Percentiles rank a stretch among this genome's conserved stretches.
Evolutionary conservation across 345 rosid genomes (phyloP).

Genomic region (Syzygium aromaticum): DNA sequence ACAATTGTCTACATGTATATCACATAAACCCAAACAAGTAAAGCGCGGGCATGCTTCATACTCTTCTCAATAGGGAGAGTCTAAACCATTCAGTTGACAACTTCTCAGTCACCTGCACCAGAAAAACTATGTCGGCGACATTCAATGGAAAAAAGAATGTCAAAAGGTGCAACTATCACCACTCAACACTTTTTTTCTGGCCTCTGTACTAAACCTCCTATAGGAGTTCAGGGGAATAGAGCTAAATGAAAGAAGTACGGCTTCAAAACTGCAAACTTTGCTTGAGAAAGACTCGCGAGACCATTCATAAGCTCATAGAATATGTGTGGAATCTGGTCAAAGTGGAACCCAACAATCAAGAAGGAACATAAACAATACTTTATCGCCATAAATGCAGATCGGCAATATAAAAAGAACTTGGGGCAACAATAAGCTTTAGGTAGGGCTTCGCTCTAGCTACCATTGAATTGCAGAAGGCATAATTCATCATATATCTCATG

Average conservation of each 20-base stretch:
- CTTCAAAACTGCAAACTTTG: not conserved
- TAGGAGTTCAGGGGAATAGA: not conserved
- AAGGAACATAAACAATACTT: not conserved
- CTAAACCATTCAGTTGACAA: not conserved
- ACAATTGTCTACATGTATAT: not conserved
- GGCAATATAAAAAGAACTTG: not conserved
- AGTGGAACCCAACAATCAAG: not conserved
- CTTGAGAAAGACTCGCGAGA: not conserved
- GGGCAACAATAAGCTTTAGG: not conserved
- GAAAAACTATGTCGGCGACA: not conserved
- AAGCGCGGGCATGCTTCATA: not conserved
- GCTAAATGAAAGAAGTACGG: not conserved
- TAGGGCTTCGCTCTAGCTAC: not conserved
- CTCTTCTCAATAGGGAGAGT: not conserved
- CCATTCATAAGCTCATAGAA: not conserved
- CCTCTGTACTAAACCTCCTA: not conserved
- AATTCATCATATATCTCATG: not conserved
- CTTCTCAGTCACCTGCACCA: not conserved
- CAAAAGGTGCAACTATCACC: not conserved
- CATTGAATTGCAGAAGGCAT: not conserved
- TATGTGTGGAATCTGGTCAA: not conserved
- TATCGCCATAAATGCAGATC: not conserved
- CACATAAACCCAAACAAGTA: not conserved
- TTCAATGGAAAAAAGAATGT: not conserved
- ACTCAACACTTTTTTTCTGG: not conserved